phyloP scores from a whole-genome alignment of 75 land plant species.

The Picea glauca region DNA sequence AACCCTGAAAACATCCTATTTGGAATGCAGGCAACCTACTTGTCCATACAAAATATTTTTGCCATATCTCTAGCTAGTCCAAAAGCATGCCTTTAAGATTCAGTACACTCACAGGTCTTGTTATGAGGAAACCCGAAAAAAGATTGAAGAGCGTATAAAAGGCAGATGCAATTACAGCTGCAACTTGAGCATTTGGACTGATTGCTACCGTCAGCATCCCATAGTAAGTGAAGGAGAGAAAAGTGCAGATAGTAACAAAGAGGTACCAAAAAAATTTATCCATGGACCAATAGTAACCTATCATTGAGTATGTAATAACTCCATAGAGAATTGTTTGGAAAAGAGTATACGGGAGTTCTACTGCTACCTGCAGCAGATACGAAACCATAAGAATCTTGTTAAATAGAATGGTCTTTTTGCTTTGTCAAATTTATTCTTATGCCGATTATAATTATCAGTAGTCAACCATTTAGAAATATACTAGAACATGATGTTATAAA shows the following conservation, averaged over 20 bases:
- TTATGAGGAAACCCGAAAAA: conserved; percentile 68
- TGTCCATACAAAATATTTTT: too few species aligned
- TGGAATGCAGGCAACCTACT: background rate
- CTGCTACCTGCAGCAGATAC: conserved; percentile 31
- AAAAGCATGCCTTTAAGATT: too few species aligned
- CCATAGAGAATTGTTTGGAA: conserved; percentile 39
- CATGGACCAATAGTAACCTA: conserved; percentile 44
- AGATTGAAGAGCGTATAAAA: conserved; percentile 55
- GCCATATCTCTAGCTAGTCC: too few species aligned
- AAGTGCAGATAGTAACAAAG: conserved; percentile 44
- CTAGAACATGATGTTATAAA: too few species aligned
- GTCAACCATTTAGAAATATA: too few species aligned
- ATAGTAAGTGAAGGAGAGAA: conserved; percentile 58
- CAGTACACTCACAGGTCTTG: conserved; percentile 46
- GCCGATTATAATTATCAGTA: too few species aligned
- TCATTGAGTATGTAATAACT: conserved; percentile 49
- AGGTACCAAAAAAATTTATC: conserved; percentile 58
- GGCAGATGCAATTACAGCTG: conserved; percentile 48
- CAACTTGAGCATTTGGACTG: conserved; percentile 47
- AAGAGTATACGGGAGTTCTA: conserved; percentile 55
- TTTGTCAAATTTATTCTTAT: too few species aligned
- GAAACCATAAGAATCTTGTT: too few species aligned
- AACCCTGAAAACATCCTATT: background rate
- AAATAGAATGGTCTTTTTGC: too few species aligned
- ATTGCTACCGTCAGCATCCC: conserved; percentile 68